Base-by-base conservation (phyloP, 2,329 filamentous ascomycete genomes). In the Alternaria arborescens region DNA sequence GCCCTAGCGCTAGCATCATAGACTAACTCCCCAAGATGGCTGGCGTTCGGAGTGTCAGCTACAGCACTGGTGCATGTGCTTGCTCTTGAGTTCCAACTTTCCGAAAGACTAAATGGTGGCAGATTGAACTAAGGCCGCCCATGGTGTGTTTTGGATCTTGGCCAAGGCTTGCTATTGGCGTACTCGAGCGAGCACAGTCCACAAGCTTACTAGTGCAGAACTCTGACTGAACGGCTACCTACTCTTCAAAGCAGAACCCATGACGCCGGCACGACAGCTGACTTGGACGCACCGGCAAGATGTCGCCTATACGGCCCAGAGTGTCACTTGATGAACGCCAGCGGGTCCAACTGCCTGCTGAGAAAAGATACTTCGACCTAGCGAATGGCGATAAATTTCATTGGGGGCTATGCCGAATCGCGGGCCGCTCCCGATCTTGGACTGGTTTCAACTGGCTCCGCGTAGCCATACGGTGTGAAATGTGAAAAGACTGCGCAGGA, bases 331-430 rank as follows among this genome's bases (percentile, higher is more conserved):
- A 24, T 52, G 48, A 30, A 42, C 22, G 34, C 20, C 12, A 34
- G 44, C 44, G 54, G 38, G 38, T 18, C 38, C 41, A 50, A 8
- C 20, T 26, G 44, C 28, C 28, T 38, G 16, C 32, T 52, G 47
- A 42, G 48, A 57, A 26, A 36, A 51, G 47, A 34, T 40, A 36
- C 30, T 42, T 52, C 11, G 34, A 41, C 14, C 38, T 43, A 20
- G 44, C 44, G 16, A 16, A 32, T 41, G 22, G n/a, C 43, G 10
- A 38, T 56, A 41, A 26, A 44, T 20, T 51, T 54, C 42, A 58
- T 55, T 63, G 50, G 51, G 44, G 44, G 58, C 58, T 54, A 61
- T 55, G 51, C 54, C 61, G 58, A 58, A 24, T 48, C 57, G 57
- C 60, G 57, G 60, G 24, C 60, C 60, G 60, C 57, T 52, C 41